Conservation (phyloP, 169 alveolate species). For the Eimeria praecox region DNA sequence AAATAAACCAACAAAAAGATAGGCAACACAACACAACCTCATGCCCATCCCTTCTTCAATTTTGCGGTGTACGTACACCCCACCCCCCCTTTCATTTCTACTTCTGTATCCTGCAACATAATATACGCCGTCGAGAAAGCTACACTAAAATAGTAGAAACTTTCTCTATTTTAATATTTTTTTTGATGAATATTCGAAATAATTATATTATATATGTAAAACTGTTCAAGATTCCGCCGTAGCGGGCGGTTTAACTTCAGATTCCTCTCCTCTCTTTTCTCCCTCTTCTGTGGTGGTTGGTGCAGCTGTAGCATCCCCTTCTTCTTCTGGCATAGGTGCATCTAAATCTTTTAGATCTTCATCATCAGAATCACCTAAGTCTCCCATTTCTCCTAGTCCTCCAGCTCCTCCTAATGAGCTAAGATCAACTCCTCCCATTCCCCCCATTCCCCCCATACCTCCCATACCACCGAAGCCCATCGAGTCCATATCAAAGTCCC, state of each 20-base stretch:
- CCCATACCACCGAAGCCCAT: conserved; percentile 85
- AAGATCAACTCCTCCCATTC: conserved; percentile 85
- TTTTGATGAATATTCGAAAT: background rate
- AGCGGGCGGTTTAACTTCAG: conserved; percentile 1
- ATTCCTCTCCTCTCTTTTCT: background rate
- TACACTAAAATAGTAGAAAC: background rate
- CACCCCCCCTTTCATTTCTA: too few species aligned
- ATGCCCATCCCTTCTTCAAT: background rate
- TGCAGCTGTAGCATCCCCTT: background rate
- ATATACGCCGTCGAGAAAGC: too few species aligned
- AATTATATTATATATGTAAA: background rate
- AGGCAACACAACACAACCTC: background rate
- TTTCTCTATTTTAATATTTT: background rate
- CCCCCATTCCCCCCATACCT: conserved; percentile 85
- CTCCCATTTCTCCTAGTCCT: conserved; percentile 81
- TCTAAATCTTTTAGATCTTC: conserved; percentile 75
- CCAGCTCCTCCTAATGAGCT: conserved; percentile 84
- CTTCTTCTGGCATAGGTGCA: conserved; percentile 45
- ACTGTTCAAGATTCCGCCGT: conserved; percentile 23
- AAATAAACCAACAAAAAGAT: too few species aligned
- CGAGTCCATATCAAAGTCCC: conserved; percentile 83
- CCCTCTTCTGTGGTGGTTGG: background rate
- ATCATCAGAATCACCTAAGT: conserved; percentile 81
- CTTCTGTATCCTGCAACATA: too few species aligned
- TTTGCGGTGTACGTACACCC: conserved; percentile 9